Base-by-base conservation (phyloP, 2,329 filamentous ascomycete genomes). In the Curvularia hawaiiensis region DNA sequence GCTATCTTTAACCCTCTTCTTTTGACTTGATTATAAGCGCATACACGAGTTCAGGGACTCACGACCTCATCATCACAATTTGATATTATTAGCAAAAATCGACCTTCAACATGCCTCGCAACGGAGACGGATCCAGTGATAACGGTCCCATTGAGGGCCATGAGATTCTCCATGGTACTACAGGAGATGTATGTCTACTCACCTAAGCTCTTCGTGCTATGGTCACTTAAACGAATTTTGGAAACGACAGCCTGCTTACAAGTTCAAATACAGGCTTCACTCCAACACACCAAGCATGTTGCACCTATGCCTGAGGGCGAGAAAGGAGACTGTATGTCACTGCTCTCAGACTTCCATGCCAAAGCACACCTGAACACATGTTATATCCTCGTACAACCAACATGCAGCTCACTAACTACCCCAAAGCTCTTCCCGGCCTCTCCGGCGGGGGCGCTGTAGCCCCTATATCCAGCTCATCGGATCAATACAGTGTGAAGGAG, bases 41-140 rank as follows among this genome's bases (percentile, higher is more conserved):
- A 47, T 22, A 20, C n/a, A 20, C 16, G 10, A 14, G 3, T 14
- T 22, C 44, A 24, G 2, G 11, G 16, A 35, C 14, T 10, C 9
- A 11, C 3, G 7, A 38, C 22, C 4, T 4, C 11, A 26, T 39
- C 14, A 38, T 38, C 20, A 38, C 38, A 14, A 26, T 28, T 24
- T 1, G n/a, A 35, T 3, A 22, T 26, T 14, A 26, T 14, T 9
- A 50, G 14, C 18, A 10, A 2, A 30, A 6, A 31, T 9, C 1
- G 20, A 30, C 14, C 6, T 11, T 6, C 41, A 62, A 26, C 5
- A 79, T 79, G 77, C 76, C 77, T 66, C 76, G 76, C 61, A 70
- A 78, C 63, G 76, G 75, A 62, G 75, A 76, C 63, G 75, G 76
- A 62, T 73, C 71, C 53, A 65, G 71, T 22, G 72, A 79, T 71